phyloP scores from a whole-genome alignment of 306 rosid genomes.

The Geum urbanum region DNA sequence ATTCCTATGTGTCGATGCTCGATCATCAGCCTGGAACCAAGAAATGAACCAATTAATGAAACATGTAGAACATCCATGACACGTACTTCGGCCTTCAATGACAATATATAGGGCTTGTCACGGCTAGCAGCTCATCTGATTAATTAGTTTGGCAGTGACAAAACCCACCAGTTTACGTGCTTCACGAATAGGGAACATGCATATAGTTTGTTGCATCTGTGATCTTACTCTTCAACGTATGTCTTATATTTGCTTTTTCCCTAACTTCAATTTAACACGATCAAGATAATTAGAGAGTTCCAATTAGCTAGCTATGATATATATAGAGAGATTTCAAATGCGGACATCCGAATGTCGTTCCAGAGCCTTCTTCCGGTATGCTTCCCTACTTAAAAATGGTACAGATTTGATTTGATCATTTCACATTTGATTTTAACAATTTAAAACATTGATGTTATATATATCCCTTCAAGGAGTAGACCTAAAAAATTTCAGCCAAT shows the following conservation, averaged over 20 bases:
- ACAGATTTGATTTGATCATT: no score
- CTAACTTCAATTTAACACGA: background rate
- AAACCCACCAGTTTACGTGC: conserved; percentile 6
- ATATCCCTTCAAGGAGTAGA: no score
- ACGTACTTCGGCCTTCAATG: background rate
- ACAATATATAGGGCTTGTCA: background rate
- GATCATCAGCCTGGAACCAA: background rate
- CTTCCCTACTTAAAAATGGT: no score
- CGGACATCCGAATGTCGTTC: no score
- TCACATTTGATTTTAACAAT: no score
- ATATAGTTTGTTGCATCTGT: background rate
- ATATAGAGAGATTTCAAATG: no score
- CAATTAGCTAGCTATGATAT: no score
- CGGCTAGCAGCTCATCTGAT: background rate
- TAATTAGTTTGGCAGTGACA: conserved; percentile 17
- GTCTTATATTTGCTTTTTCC: background rate
- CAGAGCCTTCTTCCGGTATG: no score
- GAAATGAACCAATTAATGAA: background rate
- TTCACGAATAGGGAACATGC: background rate
- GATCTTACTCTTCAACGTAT: background rate
- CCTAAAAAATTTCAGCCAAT: no score
- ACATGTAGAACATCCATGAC: background rate
- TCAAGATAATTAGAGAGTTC: no score
- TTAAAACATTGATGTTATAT: no score
- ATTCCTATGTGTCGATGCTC: background rate